Evolutionary conservation across 1,139 yeast species (phyloP).

Genomic region (Hemisphaericaspora lyxosophila): DNA sequence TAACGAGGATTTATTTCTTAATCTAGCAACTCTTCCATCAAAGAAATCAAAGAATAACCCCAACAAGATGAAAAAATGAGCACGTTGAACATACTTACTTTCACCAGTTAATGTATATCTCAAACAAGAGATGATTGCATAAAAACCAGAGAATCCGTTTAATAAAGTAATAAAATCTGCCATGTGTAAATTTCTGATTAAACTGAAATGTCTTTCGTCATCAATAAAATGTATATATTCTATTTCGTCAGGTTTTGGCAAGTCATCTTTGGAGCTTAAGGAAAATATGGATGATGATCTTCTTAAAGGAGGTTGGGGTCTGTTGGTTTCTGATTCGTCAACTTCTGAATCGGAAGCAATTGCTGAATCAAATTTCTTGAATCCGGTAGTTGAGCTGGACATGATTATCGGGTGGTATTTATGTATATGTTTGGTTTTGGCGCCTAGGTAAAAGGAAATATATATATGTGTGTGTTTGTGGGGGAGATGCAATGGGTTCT

Average conservation of each 20-base stretch:
- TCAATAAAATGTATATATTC: slow-evolving; percentile 78
- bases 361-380: slow-evolving; percentile 31
- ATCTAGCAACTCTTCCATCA: slow-evolving; percentile 95
- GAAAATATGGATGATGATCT: slow-evolving; percentile 46
- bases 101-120: slow-evolving; percentile 71
- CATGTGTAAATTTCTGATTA: slow-evolving; percentile 80
- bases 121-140: slow-evolving; percentile 81
- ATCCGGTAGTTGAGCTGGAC: slow-evolving; percentile 11
- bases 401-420: no score
- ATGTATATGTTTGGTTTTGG: no score
- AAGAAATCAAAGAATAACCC: slow-evolving; percentile 94
- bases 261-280: slow-evolving; percentile 40
- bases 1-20: slow-evolving; percentile 85
- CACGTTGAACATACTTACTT: slow-evolving; percentile 77
- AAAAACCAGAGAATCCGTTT: slow-evolving; percentile 88
- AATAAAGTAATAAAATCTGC: slow-evolving; percentile 94
- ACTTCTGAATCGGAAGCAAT: slow-evolving; percentile 35
- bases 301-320: slow-evolving; percentile 32
- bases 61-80: slow-evolving; percentile 81
- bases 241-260: slow-evolving; percentile 64
- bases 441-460: no score
- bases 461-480: no score
- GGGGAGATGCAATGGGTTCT: no score
- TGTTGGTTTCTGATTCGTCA: slow-evolving; percentile 15
- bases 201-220: slow-evolving; percentile 76